Conservation (phyloP, 345 rosid species). For the Ailanthus altissimus region DNA sequence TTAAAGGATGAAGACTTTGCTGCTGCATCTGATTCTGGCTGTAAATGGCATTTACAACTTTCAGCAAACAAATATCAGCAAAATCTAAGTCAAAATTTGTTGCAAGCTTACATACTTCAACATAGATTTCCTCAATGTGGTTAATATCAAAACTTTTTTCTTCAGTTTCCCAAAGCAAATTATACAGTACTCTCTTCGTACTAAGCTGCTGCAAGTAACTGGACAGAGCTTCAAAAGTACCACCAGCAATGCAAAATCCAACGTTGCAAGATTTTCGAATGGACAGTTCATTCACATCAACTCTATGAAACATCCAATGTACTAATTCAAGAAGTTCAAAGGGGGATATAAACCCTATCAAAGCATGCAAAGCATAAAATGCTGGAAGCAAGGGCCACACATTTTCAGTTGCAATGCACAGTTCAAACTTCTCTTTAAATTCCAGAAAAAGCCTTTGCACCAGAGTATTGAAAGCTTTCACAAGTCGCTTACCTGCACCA, state of each 20-base stretch:
- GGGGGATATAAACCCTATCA: conserved; percentile 66
- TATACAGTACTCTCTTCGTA: conserved; percentile 39
- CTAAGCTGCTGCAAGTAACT: conserved; percentile 54
- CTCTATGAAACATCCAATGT: conserved; percentile 53
- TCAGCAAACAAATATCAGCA: conserved; percentile 68
- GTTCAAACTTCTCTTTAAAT: conserved; percentile 46
- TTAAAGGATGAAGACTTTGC: conserved; percentile 57
- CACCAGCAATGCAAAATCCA: conserved; percentile 63
- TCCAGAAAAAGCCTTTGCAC: conserved; percentile 44
- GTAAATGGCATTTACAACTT: conserved; percentile 49
- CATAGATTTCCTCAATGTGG: conserved; percentile 64
- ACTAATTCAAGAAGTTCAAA: conserved; percentile 63
- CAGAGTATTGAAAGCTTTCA: conserved; percentile 47
- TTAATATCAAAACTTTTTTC: conserved; percentile 46
- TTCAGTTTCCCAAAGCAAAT: conserved; percentile 56
- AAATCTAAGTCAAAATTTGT: conserved; percentile 41
- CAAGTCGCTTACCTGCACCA: conserved; percentile 36
- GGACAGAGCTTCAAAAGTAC: conserved; percentile 63
- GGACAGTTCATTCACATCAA: conserved; percentile 32
- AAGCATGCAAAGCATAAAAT: conserved; percentile 54
- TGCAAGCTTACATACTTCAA: conserved; percentile 55
- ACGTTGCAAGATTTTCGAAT: conserved; percentile 35
- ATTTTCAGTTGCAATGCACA: conserved; percentile 48
- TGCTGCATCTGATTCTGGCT: conserved; percentile 37
- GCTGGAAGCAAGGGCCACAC: conserved; percentile 49